Evolutionary conservation across 1,284 basidiomycete genomes (phyloP), one percentile per base, ranked within the genome.

Genomic region (Ustilago sp.): DNA sequence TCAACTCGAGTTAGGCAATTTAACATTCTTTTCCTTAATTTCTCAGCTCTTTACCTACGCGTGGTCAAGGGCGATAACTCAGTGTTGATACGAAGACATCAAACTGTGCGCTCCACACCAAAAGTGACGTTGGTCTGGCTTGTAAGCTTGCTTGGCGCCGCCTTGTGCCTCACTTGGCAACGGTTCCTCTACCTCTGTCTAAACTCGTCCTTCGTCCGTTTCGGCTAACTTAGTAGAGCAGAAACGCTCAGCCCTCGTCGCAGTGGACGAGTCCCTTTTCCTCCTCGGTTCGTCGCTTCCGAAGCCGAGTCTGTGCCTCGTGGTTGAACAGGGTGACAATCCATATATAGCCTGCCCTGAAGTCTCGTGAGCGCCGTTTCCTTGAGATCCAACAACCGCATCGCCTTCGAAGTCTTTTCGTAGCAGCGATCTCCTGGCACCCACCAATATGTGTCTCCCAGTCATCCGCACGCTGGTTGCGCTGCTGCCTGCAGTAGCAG

Each of bases 401-500:
- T n/a, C 59, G 23, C 45, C 57, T 31, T 53, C 32, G 11, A n/a
- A 23, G 17, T 32, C 36, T 31, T 32, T 32, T 51, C 17, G 15
- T 23, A 9, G 31, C 43, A n/a, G 45, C 34, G 35, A 23, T 12
- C n/a, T 4, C 48, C 6, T 58, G 43, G 17, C 19, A 3, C 15
- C 52, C 31, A 41, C 35, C 50, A 74, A 35, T 35, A 69, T 74
- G 72, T 67, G 72, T 58, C 34, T 74, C 3, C 50, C 55, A 52
- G 66, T 47, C 32, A 23, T 66, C 54, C 63, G 51, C 19, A 65
- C 63, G 55, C 63, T 70, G 60, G 68, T 60, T 17, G 53, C 63
- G 31, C 60, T 75, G 39, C 57, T 75, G 68, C 68, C 73, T 13
- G 73, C 63, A 1, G 57, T 70, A 32, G 63, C 60, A 35, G 67